Evolutionary conservation across 345 rosid genomes (phyloP).

Genomic region (Hibiscus syriacus): DNA sequence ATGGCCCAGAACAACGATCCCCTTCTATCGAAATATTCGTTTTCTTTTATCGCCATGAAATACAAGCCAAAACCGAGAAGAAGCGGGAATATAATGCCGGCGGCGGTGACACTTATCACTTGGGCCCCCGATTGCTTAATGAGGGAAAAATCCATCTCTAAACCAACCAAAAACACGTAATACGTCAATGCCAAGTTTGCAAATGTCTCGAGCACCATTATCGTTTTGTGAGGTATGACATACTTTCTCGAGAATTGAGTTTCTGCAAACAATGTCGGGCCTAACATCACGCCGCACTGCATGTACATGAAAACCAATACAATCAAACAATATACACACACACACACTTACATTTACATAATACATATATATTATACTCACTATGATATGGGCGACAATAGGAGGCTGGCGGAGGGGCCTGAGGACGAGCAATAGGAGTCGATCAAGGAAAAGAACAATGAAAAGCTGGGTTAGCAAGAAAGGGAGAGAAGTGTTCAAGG

Average conservation of each 20-base stretch:
- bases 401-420: neutral
- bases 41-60: slow-evolving; percentile 12
- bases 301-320: neutral
- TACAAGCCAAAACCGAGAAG: slow-evolving; percentile 24
- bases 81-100: slow-evolving; percentile 31
- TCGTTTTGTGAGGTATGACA: slow-evolving; percentile 25
- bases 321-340: neutral
- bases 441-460: neutral
- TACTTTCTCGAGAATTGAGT: fast-evolving
- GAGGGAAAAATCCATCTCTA: slow-evolving; percentile 45
- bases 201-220: slow-evolving; percentile 35
- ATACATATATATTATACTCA: neutral
- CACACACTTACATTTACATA: no score
- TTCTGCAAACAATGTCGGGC: slow-evolving; percentile 24
- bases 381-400: slow-evolving; percentile 7
- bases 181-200: slow-evolving; percentile 38
- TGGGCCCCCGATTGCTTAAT: slow-evolving; percentile 21
- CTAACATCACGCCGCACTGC: slow-evolving; percentile 45
- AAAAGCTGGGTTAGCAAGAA: slow-evolving; percentile 1
- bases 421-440: neutral
- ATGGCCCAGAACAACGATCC: slow-evolving; percentile 40
- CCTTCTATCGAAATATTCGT: slow-evolving; percentile 1
- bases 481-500: slow-evolving; percentile 10
- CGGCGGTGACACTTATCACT: slow-evolving; percentile 27
- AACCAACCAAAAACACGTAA: slow-evolving; percentile 54